Base-by-base conservation (phyloP, 129 eudicot species). In the Smallanthus sonchifolius region DNA sequence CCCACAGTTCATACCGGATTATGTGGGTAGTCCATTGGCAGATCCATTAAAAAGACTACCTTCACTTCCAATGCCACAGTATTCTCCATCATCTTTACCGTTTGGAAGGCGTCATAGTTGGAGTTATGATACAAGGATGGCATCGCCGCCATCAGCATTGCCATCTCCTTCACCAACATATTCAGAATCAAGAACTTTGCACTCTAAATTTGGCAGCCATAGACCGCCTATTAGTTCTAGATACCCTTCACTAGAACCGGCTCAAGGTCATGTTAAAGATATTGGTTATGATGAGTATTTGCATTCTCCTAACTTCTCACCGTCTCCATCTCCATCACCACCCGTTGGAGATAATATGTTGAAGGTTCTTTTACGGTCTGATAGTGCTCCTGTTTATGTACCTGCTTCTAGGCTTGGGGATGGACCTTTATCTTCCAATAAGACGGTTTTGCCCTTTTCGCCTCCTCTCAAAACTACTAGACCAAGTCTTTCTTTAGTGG, bases 21-120 rank as follows among this genome's bases (percentile, higher is more conserved):
- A 93, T 65, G 96, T 93, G 10, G 97, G 98, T 30, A 93, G 98
- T 81, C 96, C 96, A 34, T 20, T 90, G 86, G 91, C 98, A 3
- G 92, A 87, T 44, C 95, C 89, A 28, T 80, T 90, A 16, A 93
- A 85, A 76, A 75, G 92, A 69, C 66, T 90, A 79, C 91, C 98
- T 24, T 89, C 92, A 32, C 69, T 77, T 65, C 84, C 90, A n/a
- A 71, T 65, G 38, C 84, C 88, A 6, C 91, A 80, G 16, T 76
- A 70, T 65, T 92, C 84, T 45, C 91, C 96, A 10, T 82, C 91
- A 14, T 81, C 88, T 11, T 86, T 87, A 6, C 90, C 92, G 17
- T 87, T 84, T 74, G 90, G 83, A 34, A 84, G 95, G 72, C 92
- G 91, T 7, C 98, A 90, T 83, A 93, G 98, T 63, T 93, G 98